phyloP scores from a whole-genome alignment of 2,329 filamentous ascomycete species.

The Pseudocercospora macadamiae region DNA sequence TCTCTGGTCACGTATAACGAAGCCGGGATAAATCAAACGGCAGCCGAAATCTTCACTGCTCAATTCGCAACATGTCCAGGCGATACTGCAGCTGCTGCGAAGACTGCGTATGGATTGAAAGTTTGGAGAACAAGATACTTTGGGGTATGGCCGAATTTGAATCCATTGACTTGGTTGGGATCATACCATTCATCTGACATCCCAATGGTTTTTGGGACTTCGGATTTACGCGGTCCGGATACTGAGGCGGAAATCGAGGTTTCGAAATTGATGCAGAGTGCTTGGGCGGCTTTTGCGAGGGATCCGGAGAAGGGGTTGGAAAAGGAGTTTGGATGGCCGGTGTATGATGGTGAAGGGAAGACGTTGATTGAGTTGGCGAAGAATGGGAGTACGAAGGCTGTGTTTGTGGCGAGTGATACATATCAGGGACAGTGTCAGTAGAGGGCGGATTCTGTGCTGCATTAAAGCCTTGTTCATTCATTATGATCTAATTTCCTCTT shows the following conservation, averaged over 20 bases:
- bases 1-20: constrained; percentile 16
- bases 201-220: constrained; percentile 37
- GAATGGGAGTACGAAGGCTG: too few relatives aligned
- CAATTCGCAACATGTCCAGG: constrained; percentile 44
- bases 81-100: constrained; percentile 43
- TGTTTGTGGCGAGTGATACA: too few relatives aligned
- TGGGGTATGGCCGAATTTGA: constrained; percentile 30
- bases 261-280: constrained; percentile 32
- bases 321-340: constrained; percentile 23
- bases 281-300: constrained; percentile 40
- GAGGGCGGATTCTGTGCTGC: too few relatives aligned
- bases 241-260: constrained; percentile 22
- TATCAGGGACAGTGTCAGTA: too few relatives aligned
- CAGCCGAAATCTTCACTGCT: constrained; percentile 7
- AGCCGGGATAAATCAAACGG: constrained; percentile 18
- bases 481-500: background rate
- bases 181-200: constrained; percentile 40
- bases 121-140: constrained; percentile 36
- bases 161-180: constrained; percentile 28
- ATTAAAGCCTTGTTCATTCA: background rate
- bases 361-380: constrained; percentile 18
- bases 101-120: constrained; percentile 35
- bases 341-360: constrained; percentile 12
- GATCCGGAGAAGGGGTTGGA: constrained; percentile 36
- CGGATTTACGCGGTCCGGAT: constrained; percentile 19